A percentile compares a stretch with the other conserved stretches of the same genome.
These are phyloP conservation scores for Chytriomyces sp. DNA, from an alignment of 192 early-diverging fungal species.

Conservation along the genomic window DNA sequence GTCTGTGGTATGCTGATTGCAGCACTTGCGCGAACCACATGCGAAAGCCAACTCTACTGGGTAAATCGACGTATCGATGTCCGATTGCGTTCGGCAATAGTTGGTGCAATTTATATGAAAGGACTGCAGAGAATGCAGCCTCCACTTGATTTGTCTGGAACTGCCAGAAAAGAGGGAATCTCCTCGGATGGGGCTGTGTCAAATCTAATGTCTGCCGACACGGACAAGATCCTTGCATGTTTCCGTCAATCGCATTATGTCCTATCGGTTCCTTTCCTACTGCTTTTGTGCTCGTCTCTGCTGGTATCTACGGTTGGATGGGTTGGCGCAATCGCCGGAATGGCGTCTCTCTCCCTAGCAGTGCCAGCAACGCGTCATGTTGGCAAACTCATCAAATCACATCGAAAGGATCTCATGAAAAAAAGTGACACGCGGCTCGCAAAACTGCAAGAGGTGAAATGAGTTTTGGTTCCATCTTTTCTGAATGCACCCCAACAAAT, in stretches of 20 bases:
- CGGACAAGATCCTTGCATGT: constrained; percentile 33
- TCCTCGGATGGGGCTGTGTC: constrained; percentile 20
- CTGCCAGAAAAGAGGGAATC: background rate
- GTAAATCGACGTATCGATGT: constrained; percentile 29
- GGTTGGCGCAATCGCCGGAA: constrained; percentile 26
- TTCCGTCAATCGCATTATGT: constrained; percentile 33
- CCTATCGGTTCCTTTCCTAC: constrained; percentile 27
- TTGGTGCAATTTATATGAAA: constrained; percentile 23
- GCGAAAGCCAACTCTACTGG: constrained; percentile 33
- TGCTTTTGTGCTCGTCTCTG: constrained; percentile 21
- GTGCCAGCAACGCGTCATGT: constrained; percentile 26
- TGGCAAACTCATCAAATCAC: constrained; percentile 22
- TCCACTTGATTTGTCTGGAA: background rate
- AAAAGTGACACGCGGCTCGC: constrained; percentile 21
- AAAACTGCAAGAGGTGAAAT: constrained; percentile 19
- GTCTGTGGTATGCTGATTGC: constrained; percentile 22
- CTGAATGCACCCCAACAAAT: background rate
- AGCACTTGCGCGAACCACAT: constrained; percentile 18
- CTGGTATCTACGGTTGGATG: constrained; percentile 17
- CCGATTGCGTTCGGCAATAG: constrained; percentile 9
- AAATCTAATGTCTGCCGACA: constrained; percentile 33
- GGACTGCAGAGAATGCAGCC: constrained; percentile 18
- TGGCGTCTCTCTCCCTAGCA: constrained; percentile 18
- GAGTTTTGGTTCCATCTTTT: background rate
- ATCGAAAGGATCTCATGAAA: constrained; percentile 19